phyloP scores from a whole-genome alignment of 108 stramenopile species.

The Cylindrotheca fusiformis region DNA sequence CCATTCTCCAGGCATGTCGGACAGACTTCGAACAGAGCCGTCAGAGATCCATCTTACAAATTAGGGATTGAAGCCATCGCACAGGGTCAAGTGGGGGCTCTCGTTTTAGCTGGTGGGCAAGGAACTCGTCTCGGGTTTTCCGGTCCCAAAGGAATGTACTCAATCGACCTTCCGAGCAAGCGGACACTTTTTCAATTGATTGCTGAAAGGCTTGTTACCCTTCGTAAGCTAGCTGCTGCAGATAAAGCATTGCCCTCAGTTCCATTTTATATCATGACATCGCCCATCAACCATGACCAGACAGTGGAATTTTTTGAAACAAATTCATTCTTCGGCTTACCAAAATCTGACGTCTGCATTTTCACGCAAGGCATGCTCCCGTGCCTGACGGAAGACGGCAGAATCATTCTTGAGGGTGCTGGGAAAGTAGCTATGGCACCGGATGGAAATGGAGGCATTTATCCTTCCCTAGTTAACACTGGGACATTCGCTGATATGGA shows the following conservation, averaged over 20 bases:
- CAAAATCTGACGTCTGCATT: slow-evolving; percentile 70
- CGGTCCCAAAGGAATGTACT: slow-evolving; percentile 96
- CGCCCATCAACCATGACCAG: slow-evolving; percentile 89
- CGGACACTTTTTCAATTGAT: slow-evolving; percentile 85
- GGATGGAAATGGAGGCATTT: slow-evolving; percentile 95
- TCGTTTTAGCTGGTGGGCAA: slow-evolving; percentile 94
- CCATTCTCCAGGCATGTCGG: slow-evolving; percentile 56
- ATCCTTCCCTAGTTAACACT: slow-evolving; percentile 81
- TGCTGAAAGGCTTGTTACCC: slow-evolving; percentile 73
- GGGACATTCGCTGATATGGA: slow-evolving; percentile 88
- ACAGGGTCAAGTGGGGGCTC: slow-evolving; percentile 80
- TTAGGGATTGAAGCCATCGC: slow-evolving; percentile 63
- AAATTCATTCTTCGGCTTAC: slow-evolving; percentile 82
- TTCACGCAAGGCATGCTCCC: slow-evolving; percentile 95
- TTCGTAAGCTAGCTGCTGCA: slow-evolving; percentile 40
- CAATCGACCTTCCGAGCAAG: slow-evolving; percentile 86
- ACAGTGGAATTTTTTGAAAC: slow-evolving; percentile 76
- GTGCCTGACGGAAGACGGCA: slow-evolving; percentile 82
- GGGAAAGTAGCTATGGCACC: slow-evolving; percentile 82
- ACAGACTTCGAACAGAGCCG: slow-evolving; percentile 23
- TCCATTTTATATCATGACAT: slow-evolving; percentile 97
- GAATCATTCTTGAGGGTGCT: slow-evolving; percentile 85
- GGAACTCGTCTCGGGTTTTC: slow-evolving; percentile 95
- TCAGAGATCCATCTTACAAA: slow-evolving; percentile 10
- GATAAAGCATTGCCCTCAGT: slow-evolving; percentile 24